Evolutionary conservation across 306 rosid genomes (phyloP).

Genomic region (Acmispon strigosus): DNA sequence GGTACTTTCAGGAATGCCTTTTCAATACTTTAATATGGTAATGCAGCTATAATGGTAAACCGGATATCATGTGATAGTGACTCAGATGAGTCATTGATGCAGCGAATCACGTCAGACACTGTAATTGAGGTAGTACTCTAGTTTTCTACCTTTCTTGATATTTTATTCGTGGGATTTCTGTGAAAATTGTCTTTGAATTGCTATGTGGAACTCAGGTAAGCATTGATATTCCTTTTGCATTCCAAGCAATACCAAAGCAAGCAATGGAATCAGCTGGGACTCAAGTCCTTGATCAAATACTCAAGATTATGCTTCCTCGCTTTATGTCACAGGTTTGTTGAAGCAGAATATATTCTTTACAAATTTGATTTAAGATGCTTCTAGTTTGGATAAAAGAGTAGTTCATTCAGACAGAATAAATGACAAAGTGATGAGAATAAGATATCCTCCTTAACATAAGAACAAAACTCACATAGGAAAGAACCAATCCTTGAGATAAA

Average conservation of each 20-base stretch:
- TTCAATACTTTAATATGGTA: slow-evolving; percentile 78
- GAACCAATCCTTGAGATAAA: neutral
- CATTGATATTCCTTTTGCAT: slow-evolving; percentile 79
- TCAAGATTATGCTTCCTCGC: slow-evolving; percentile 87
- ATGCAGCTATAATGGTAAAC: slow-evolving; percentile 97
- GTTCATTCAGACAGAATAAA: neutral
- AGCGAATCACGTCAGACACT: slow-evolving; percentile 73
- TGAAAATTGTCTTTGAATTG: slow-evolving; percentile 1
- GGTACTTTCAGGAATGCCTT: slow-evolving; percentile 61
- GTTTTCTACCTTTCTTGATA: neutral
- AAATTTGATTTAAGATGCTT: neutral
- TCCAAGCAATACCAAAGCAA: slow-evolving; percentile 68
- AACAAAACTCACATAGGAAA: neutral
- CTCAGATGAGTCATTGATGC: slow-evolving; percentile 34
- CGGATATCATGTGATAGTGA: slow-evolving; percentile 61
- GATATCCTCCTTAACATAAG: neutral
- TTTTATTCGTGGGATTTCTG: neutral
- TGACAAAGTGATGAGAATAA: neutral
- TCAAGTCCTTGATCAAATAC: slow-evolving; percentile 88
- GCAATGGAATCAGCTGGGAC: slow-evolving; percentile 90
- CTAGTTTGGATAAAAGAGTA: neutral
- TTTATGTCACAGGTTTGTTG: slow-evolving; percentile 80
- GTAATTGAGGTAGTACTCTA: slow-evolving; percentile 63
- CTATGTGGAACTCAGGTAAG: slow-evolving; percentile 56
- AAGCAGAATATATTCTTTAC: neutral